Base-by-base conservation (phyloP, 2,329 filamentous ascomycete species). In the Xylariales sp. region DNA sequence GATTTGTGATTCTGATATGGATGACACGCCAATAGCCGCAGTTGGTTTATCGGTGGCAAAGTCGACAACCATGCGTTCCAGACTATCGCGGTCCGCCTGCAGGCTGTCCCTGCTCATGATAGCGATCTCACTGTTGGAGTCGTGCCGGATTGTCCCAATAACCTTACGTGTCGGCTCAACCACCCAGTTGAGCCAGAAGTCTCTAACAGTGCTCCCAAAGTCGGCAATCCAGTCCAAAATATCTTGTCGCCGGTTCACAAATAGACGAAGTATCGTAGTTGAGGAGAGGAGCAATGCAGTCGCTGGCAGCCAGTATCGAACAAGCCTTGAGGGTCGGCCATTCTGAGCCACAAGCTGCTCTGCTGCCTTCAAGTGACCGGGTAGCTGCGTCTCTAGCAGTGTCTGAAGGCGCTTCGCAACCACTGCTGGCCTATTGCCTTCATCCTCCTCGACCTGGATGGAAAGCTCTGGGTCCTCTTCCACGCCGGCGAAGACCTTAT, bases 181-280 rank as follows among this genome's bases (percentile, higher is more conserved):
- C 3, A 98, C 85, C 93, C 93, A 98, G 61, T 98, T 98, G 46
- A 82, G 73, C 86, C 90, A 96, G 59, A 98, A 98, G 61, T 95
- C 91, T 40, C 86, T 76, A 1, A 82, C 68, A 0, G 93, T 98
- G 2, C 71, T 69, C 6, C 88, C 91, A 19, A 95, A 66, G 49
- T 93, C 86, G 25, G 76, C 71, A 32, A 95, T 71, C 89, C 90
- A 96, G 34, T 80, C 73, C 19, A 87, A 50, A 15, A 98, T 84
- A 51, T 91, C 86, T 15, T 84, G 84, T 53, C 80, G 80, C 38
- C 82, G 77, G 56, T 84, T 87, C 46, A 86, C 72, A 21, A 94
- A 64, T 27, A 97, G 78, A 16, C 83, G 82, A 12, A 97, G 69
- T n/a, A 95, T 73, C 0, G 90, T 95, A 12, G 86, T 90, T 1